Evolutionary conservation across 768 basidiomycete genomes (phyloP).

Genomic region (Lentinula raphanica): DNA sequence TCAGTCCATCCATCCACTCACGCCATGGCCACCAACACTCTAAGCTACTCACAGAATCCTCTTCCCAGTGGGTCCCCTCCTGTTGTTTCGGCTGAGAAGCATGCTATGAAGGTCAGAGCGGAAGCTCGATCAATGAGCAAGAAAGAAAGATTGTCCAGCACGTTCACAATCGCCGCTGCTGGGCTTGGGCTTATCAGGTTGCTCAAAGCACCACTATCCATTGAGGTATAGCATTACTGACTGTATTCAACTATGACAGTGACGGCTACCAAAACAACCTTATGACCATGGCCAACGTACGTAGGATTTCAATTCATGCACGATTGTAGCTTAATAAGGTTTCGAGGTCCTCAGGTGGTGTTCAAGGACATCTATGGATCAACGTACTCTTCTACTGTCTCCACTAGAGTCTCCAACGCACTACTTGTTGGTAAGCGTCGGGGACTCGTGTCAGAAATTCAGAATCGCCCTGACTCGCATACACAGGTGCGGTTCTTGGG

Average conservation of each 20-base stretch:
- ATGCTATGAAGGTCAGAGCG: slow-evolving; percentile 18
- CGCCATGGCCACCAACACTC: neutral
- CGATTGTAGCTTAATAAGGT: slow-evolving; percentile 1
- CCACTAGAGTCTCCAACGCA: slow-evolving; percentile 67
- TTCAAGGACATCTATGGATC: slow-evolving; percentile 60
- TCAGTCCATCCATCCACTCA: neutral
- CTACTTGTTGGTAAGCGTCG: slow-evolving; percentile 54
- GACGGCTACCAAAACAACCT: slow-evolving; percentile 53
- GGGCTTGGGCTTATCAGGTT: slow-evolving; percentile 54
- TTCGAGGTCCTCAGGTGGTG: slow-evolving; percentile 40
- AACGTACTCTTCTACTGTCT: slow-evolving; percentile 54
- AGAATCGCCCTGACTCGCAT: slow-evolving; percentile 2
- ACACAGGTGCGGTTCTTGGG: slow-evolving; percentile 53
- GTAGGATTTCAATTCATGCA: slow-evolving; percentile 5
- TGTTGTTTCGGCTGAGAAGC: slow-evolving; percentile 9
- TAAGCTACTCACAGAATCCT: neutral
- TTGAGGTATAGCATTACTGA: neutral
- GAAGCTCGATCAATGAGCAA: slow-evolving; percentile 15
- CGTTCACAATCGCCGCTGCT: slow-evolving; percentile 59
- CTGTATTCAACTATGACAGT: neutral
- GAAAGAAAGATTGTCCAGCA: slow-evolving; percentile 48
- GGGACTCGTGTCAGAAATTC: neutral
- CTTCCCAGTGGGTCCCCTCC: neutral
- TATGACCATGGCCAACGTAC: slow-evolving; percentile 65
- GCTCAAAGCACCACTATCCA: neutral